Conservation (phyloP, 164 flowering plant genomes). For the Macadamia integrifolia region DNA sequence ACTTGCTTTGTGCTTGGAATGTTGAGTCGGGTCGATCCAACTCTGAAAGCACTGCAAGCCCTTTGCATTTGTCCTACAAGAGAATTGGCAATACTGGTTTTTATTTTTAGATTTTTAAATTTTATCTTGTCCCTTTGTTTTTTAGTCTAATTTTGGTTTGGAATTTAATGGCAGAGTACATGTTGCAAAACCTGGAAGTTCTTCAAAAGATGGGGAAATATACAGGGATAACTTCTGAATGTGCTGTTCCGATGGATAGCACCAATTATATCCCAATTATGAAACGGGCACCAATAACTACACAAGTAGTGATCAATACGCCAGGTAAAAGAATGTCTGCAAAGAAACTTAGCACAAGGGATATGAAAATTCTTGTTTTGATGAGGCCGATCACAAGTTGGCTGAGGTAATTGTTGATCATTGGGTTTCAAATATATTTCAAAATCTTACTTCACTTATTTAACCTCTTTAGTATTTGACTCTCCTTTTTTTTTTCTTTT, state of each 20-base stretch:
- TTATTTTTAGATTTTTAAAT: not conserved
- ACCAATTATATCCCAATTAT: conserved; percentile 27
- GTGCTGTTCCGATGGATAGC: conserved; percentile 64
- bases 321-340: conserved; percentile 68
- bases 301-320: conserved; percentile 90
- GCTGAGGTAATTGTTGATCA: conserved; percentile 58
- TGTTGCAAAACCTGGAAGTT: conserved; percentile 75
- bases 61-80: conserved; percentile 94
- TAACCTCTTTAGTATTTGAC: too few relatives aligned
- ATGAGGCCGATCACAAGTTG: conserved; percentile 98
- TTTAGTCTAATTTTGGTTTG: not conserved
- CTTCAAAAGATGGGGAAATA: conserved; percentile 78
- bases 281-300: conserved; percentile 41
- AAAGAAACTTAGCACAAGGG: conserved; percentile 42
- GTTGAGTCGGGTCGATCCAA: conserved; percentile 85
- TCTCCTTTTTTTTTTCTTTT: too few relatives aligned
- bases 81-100: conserved; percentile 83
- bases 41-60: conserved; percentile 62
- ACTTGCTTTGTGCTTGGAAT: conserved; percentile 96
- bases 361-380: conserved; percentile 87
- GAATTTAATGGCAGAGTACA: not conserved
- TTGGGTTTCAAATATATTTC: not conserved
- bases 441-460: too few relatives aligned
- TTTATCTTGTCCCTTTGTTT: not conserved
- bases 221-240: conserved; percentile 65